phyloP scores from a whole-genome alignment of 2,329 filamentous ascomycete genomes.

The Blastomyces emzantsi region DNA sequence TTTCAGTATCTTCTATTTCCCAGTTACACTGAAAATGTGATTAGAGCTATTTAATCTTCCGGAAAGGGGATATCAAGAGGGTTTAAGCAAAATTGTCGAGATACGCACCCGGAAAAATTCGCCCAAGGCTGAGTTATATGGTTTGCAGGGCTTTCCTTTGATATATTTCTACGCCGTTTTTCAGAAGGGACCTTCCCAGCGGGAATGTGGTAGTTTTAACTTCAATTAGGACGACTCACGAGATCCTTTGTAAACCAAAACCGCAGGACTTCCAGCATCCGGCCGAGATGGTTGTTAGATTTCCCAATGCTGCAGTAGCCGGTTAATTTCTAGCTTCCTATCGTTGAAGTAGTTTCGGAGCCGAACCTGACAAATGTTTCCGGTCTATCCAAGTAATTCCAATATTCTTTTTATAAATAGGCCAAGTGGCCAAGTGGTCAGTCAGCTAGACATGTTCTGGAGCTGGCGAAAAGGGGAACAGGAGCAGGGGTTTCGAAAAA shows the following conservation, averaged over 20 bases:
- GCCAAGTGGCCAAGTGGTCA: not conserved
- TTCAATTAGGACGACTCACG: slow-evolving; percentile 31
- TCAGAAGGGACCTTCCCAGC: slow-evolving; percentile 16
- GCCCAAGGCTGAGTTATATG: slow-evolving; percentile 92
- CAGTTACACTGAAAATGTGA: slow-evolving; percentile 65
- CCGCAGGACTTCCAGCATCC: slow-evolving; percentile 86
- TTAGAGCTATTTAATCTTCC: slow-evolving; percentile 16
- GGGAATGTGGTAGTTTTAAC: slow-evolving; percentile 8
- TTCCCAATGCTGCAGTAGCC: slow-evolving; percentile 58
- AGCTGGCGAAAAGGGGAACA: not conserved
- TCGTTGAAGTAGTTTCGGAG: slow-evolving; percentile 14
- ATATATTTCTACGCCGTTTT: slow-evolving; percentile 66
- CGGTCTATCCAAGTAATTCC: slow-evolving; percentile 94
- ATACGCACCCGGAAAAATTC: slow-evolving; percentile 84
- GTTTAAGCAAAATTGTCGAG: slow-evolving; percentile 1
- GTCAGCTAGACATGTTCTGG: slow-evolving; percentile 5
- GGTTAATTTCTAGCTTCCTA: slow-evolving; percentile 10
- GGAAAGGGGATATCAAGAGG: not conserved
- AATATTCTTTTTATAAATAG: slow-evolving; percentile 60
- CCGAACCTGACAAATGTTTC: slow-evolving; percentile 68
- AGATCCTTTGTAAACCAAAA: slow-evolving; percentile 99
- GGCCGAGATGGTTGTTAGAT: slow-evolving; percentile 80
- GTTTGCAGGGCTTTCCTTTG: slow-evolving; percentile 97
- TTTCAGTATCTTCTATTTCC: slow-evolving; percentile 75
- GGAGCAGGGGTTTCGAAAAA: not conserved